phyloP scores from a whole-genome alignment of 768 basidiomycete genomes.

The Kwoniella mangroviensis region DNA sequence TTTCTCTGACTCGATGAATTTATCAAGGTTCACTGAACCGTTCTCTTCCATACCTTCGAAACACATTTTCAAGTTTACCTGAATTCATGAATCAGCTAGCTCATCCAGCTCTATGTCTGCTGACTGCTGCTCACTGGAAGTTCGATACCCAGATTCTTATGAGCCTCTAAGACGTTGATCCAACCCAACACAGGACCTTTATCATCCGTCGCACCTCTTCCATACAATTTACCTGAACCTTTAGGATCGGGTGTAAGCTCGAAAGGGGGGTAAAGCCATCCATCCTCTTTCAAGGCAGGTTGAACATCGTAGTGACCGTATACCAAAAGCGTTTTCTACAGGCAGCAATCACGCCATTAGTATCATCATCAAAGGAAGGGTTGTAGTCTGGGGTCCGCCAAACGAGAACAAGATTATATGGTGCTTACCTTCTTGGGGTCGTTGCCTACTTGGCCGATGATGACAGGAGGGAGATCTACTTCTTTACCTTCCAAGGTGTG shows the following conservation, averaged over 20 bases:
- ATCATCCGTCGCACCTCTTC: conserved; percentile 87
- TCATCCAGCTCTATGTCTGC: background rate
- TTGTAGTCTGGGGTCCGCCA: no score
- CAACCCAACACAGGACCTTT: conserved; percentile 88
- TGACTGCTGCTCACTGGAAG: conserved; percentile 65
- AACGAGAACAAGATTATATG: background rate
- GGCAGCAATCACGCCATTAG: conserved; percentile 25
- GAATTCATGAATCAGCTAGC: background rate
- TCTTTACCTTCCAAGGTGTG: conserved; percentile 75
- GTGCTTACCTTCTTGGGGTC: conserved; percentile 70
- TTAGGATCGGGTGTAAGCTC: conserved; percentile 64
- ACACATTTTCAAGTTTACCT: conserved; percentile 81
- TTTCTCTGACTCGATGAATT: conserved; percentile 77
- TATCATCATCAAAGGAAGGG: conserved; percentile 20
- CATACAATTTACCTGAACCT: conserved; percentile 69
- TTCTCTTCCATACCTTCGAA: conserved; percentile 98
- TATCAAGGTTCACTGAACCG: conserved; percentile 87
- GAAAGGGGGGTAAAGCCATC: conserved; percentile 89
- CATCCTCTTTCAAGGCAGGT: conserved; percentile 70
- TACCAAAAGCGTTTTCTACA: conserved; percentile 79
- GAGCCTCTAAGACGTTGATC: conserved; percentile 88
- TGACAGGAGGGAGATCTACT: conserved; percentile 76
- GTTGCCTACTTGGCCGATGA: conserved; percentile 78
- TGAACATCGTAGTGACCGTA: conserved; percentile 98
- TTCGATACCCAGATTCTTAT: conserved; percentile 67